phyloP scores from a whole-genome alignment of 495 filamentous ascomycete genomes.

The Delitschia confertaspora region DNA sequence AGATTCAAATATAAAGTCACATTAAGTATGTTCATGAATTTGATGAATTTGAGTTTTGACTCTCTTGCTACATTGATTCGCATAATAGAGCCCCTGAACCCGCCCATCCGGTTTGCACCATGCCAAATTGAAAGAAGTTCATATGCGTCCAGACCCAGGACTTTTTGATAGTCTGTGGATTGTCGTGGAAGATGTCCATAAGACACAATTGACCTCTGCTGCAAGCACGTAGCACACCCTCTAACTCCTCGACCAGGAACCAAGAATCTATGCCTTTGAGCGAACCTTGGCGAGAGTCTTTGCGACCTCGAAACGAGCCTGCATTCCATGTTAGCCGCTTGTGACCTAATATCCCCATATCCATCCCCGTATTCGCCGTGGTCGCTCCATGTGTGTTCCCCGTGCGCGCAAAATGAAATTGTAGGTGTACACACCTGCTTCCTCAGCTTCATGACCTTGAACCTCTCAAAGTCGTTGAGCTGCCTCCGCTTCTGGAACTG shows the following conservation, averaged over 20 bases:
- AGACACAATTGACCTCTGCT: slow-evolving; percentile 19
- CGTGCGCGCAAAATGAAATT: not conserved
- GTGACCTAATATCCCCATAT: not conserved
- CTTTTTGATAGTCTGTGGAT: slow-evolving; percentile 23
- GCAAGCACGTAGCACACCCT: slow-evolving; percentile 2
- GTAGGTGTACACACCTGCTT: slow-evolving; percentile 66
- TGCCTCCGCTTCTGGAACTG: slow-evolving; percentile 75
- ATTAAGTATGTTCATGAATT: slow-evolving; percentile 27
- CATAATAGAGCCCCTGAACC: slow-evolving; percentile 24
- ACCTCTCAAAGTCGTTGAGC: slow-evolving; percentile 96
- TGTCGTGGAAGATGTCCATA: slow-evolving; percentile 27
- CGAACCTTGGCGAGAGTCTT: slow-evolving; percentile 79
- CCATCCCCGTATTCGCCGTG: not conserved
- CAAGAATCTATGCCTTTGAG: slow-evolving; percentile 42
- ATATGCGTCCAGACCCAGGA: slow-evolving; percentile 12
- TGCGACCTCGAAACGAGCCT: slow-evolving; percentile 87
- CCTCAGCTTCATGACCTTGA: slow-evolving; percentile 96
- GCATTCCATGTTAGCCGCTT: slow-evolving; percentile 26
- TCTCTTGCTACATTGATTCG: slow-evolving; percentile 20
- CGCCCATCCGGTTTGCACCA: slow-evolving; percentile 26
- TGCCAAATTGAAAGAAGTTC: slow-evolving; percentile 16
- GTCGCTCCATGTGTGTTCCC: too few relatives aligned
- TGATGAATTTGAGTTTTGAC: slow-evolving; percentile 8
- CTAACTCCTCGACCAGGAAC: slow-evolving; percentile 1
- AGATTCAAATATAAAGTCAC: too few relatives aligned